Evolutionary conservation across 768 basidiomycete genomes (phyloP).

Genomic region (Termitomyces heimii): DNA sequence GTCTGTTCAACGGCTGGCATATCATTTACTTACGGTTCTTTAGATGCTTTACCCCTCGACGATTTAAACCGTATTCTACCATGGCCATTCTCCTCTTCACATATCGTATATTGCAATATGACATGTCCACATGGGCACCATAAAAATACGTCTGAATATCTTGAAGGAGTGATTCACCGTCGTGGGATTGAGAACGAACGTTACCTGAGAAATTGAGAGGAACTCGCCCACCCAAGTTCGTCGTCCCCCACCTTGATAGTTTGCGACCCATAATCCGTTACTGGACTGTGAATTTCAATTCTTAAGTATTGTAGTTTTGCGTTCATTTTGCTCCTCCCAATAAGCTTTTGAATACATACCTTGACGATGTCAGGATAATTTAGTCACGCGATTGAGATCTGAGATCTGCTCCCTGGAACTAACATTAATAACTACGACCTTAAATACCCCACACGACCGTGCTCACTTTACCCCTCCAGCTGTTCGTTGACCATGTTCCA

Average conservation of each 20-base stretch:
- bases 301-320: too few species aligned
- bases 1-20: not conserved
- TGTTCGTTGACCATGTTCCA: conserved; percentile 5
- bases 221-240: too few species aligned
- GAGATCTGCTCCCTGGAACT: not conserved
- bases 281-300: not conserved
- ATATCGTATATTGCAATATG: conserved; percentile 42
- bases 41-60: conserved; percentile 93
- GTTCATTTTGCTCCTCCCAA: not conserved
- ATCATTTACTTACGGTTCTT: conserved; percentile 3
- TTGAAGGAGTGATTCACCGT: not conserved
- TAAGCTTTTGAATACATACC: too few species aligned
- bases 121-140: conserved; percentile 32
- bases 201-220: too few species aligned
- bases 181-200: not conserved
- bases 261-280: not conserved
- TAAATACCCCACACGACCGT: not conserved
- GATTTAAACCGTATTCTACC: conserved; percentile 48
- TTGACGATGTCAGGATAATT: not conserved
- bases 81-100: conserved; percentile 26
- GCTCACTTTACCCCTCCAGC: not conserved
- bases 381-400: not conserved
- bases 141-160: conserved; percentile 6
- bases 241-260: too few species aligned
- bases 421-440: not conserved